Evolutionary conservation across 192 early-diverging fungal species (phyloP), one percentile per base, ranked within the genome.

Genomic region (Linnemannia hyalina): DNA sequence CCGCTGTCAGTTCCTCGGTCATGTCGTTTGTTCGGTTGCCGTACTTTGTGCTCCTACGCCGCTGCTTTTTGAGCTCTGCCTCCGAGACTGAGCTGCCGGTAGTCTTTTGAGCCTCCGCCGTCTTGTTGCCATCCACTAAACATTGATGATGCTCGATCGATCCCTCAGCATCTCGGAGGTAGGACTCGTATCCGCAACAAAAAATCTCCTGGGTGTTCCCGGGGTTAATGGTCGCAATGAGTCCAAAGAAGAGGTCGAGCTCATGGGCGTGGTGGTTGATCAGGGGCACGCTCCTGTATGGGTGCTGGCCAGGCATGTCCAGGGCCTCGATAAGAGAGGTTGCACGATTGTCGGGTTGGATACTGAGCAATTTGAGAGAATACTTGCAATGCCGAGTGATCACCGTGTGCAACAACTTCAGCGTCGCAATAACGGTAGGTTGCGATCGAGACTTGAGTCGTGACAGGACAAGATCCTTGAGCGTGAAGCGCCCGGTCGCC

Each of bases 361-460:
- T 93, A 47, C 92, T 91, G 32, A 99, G 85, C n/a, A 98, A 81
- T 52, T 92, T 91, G 36, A 97, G 88, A 6, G 96, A 91, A 77
- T 95, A 95, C 36, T 89, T 90, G 80, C 94, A 96, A 82, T 99
- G 95, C n/a, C 91, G 89, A n/a, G 90, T 88, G 49, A 99, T 94
- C 0, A 97, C 71, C 0, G 93, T 91, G 6, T 94, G 93, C 38
- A 98, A 89, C 32, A 99, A 83, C 69, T 95, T 97, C 15, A 98
- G 89, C 0, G 96, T 94, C 1, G 94, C 94, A 69, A 96, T 95
- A 6, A 97, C 95, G 16, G 97, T 96, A 26, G 95, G 91, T 74
- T 95, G 95, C 0, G 97, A 97, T 20, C 95, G 89, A 4, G 98
- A 98, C 78, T 95, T 93, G 32, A 99, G 88, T 74, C 98, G 95